Conservation (phyloP, 495 filamentous ascomycete species). For the Talaromyces proteolyticus region DNA sequence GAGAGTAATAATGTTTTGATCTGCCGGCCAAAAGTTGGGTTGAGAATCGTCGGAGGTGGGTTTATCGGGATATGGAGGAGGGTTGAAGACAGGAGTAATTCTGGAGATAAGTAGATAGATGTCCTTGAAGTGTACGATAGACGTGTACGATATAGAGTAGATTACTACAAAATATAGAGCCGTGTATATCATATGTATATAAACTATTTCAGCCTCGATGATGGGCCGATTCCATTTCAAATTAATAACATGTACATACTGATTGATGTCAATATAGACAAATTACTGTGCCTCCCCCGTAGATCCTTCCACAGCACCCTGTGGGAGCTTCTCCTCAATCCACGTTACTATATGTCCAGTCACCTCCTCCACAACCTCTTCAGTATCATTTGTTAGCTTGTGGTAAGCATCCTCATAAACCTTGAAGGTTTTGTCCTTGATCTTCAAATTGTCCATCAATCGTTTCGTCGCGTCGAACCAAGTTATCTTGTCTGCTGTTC, state of each 20-base stretch:
- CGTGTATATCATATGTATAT: slow-evolving; percentile 1
- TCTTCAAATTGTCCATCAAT: slow-evolving; percentile 48
- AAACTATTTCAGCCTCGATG: no score
- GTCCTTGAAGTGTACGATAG: slow-evolving; percentile 9
- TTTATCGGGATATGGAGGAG: slow-evolving; percentile 65
- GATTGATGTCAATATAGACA: no score
- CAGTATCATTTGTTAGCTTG: slow-evolving; percentile 63
- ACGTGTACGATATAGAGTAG: slow-evolving; percentile 10
- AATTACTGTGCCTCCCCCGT: no score
- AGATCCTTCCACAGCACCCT: no score
- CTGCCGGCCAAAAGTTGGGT: slow-evolving; percentile 64
- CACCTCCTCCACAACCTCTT: slow-evolving; percentile 54
- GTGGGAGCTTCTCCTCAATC: slow-evolving; percentile 34
- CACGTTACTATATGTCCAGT: slow-evolving; percentile 67
- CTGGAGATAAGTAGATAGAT: not conserved
- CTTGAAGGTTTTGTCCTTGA: slow-evolving; percentile 63
- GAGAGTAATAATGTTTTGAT: slow-evolving; percentile 51
- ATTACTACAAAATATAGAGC: slow-evolving; percentile 6
- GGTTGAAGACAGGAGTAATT: slow-evolving; percentile 25
- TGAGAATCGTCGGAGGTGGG: slow-evolving; percentile 57
- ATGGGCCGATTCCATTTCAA: no score
- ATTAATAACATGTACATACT: no score
- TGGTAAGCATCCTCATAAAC: slow-evolving; percentile 76
- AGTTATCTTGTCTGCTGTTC: slow-evolving; percentile 55
- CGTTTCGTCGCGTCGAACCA: slow-evolving; percentile 53